Evolutionary conservation across 306 rosid genomes (phyloP), one percentile per base, ranked within the genome.

Genomic region (Acmispon strigosus): DNA sequence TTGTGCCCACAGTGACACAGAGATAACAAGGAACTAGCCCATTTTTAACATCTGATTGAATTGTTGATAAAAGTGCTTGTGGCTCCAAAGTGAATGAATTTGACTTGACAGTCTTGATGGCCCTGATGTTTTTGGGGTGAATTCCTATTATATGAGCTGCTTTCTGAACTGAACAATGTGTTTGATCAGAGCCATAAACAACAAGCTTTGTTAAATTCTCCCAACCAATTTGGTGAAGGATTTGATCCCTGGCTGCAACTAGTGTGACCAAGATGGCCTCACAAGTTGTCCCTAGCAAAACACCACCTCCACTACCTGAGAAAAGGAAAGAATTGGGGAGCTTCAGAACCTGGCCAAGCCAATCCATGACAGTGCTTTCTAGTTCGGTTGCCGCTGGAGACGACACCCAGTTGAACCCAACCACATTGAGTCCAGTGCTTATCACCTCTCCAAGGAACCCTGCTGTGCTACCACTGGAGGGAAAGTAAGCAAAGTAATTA

Each of bases 311-410:
- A n/a, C 45, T 53, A 13, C 86, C 84, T 4, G 83, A 53, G 39
- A 86, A 88, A 62, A 81, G 81, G 66, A 86, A 88, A 2, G 51
- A 1, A 3, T 70, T 17, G 0, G 90, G 94, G 6, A 88, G 84
- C 2, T 70, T 70, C 15, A 88, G 81, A 67, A 54, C 62, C 24
- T 62, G 47, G 4, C 79, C 95, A 6, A 88, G 81, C 95, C 91
- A 88, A 66, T 88, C 87, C 83, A 84, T 86, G 72, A 88, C 91
- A 12, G 48, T 27, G 48, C 52, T 86, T 76, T 88, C 95, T 2
- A 84, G 75, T 69, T 84, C 94, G 0, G 94, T 88, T 12, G 86
- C 88, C 6, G 90, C 94, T 0, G 94, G 90, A 0, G 94, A 86
- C 2, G 94, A 76, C 0, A 76, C 51, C 94, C 94, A 88, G 55